Evolutionary conservation across 345 rosid genomes (phyloP).

Genomic region (Eucalyptus erythrocorys): DNA sequence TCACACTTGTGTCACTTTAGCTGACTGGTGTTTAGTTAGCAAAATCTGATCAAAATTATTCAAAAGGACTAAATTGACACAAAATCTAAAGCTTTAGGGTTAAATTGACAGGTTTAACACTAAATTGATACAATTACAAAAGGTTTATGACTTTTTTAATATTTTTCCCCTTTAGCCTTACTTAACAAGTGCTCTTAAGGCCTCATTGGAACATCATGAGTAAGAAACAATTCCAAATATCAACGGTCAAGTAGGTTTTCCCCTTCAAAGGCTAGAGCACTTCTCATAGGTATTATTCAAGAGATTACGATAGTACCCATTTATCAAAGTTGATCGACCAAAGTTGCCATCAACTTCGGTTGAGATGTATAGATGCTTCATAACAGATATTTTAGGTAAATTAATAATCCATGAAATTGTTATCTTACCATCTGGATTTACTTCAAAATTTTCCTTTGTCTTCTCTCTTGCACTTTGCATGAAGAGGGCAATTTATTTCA

Average conservation of each 20-base stretch:
- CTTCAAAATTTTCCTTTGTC: background rate
- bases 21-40: rapidly evolving
- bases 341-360: background rate
- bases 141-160: too few relatives aligned
- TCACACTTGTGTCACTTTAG: rapidly evolving
- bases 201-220: background rate
- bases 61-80: too few relatives aligned
- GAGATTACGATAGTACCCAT: background rate
- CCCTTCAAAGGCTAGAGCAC: background rate
- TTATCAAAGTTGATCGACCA: background rate
- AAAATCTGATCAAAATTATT: too few relatives aligned
- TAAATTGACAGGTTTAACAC: too few relatives aligned
- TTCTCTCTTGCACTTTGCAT: background rate
- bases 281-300: background rate
- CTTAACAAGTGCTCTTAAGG: background rate
- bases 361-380: background rate
- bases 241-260: background rate
- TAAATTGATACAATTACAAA: too few relatives aligned
- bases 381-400: background rate
- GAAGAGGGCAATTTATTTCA: background rate
- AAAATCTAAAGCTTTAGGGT: too few relatives aligned
- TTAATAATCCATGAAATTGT: background rate
- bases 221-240: background rate
- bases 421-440: background rate
- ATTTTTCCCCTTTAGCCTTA: background rate